These are phyloP conservation scores for Leonotis leonurus DNA, from an alignment of 257 asterid species.

Conservation along the genomic window DNA sequence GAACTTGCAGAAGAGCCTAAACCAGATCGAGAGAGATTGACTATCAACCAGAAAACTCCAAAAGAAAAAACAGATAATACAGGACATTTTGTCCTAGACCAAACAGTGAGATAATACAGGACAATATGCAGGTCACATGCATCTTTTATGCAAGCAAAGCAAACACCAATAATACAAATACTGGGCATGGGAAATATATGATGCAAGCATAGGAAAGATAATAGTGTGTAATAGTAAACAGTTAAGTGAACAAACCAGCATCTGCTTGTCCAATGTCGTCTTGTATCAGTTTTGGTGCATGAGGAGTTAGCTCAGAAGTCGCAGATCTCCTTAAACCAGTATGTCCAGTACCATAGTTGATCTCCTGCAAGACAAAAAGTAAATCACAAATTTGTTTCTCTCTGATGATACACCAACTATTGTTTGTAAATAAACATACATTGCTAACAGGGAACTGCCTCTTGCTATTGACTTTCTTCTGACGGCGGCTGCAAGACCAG, in stretches of 20 bases:
- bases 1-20: constrained; percentile 46
- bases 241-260: constrained; percentile 24
- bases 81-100: constrained; percentile 6
- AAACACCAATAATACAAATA: neutral
- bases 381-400: neutral
- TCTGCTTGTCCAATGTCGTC: neutral
- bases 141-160: constrained; percentile 1
- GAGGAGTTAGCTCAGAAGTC: constrained; percentile 9
- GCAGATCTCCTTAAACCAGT: constrained; percentile 13
- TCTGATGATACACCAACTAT: neutral
- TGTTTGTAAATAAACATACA: constrained; percentile 17
- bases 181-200: neutral
- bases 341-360: neutral
- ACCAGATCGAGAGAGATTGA: constrained; percentile 18
- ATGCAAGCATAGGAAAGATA: constrained; percentile 12
- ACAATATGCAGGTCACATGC: neutral
- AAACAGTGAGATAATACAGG: constrained; percentile 3
- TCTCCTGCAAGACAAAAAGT: constrained; percentile 22
- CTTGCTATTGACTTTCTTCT: constrained; percentile 12
- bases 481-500: constrained; percentile 25
- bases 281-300: constrained; percentile 1
- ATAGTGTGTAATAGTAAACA: neutral
- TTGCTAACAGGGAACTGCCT: neutral
- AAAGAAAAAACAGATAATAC: constrained; percentile 4
- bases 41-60: constrained; percentile 17